These are phyloP conservation scores for Quercus rubra DNA, from an alignment of 306 rosid species.

Conservation along the genomic window DNA sequence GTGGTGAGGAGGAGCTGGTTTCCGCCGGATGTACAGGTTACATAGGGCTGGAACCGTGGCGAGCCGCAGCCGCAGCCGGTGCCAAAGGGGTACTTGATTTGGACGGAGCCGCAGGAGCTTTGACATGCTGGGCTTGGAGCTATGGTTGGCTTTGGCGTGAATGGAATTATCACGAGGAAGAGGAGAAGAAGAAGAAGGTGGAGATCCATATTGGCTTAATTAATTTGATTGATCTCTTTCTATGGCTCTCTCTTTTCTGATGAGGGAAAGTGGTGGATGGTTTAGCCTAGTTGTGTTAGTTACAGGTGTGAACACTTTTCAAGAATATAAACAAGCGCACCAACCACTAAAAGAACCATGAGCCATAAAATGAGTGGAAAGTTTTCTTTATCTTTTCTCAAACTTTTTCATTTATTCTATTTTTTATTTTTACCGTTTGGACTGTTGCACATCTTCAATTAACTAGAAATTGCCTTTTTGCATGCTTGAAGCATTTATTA, in stretches of 20 bases:
- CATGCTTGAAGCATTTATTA: neutral
- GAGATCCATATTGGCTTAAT: slow-evolving; percentile 5
- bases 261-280: neutral
- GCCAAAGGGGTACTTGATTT: slow-evolving; percentile 58
- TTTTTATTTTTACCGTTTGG: neutral
- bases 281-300: neutral
- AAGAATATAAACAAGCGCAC: neutral
- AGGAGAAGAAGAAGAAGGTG: neutral
- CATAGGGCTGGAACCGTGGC: slow-evolving; percentile 51
- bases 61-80: slow-evolving; percentile 65
- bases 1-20: slow-evolving; percentile 47
- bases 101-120: slow-evolving; percentile 46
- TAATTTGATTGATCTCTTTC: neutral
- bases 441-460: no score
- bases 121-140: slow-evolving; percentile 30
- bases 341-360: neutral
- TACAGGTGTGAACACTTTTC: neutral
- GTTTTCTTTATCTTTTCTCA: neutral
- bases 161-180: neutral
- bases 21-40: slow-evolving; percentile 26
- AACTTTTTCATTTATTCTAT: neutral
- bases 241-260: neutral
- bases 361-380: neutral
- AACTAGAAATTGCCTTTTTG: neutral
- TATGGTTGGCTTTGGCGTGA: neutral